Percentiles rank a stretch among this genome's conserved stretches.
phyloP scores from a whole-genome alignment of 140 eudicot genomes.

The Oenanthe javanica region DNA sequence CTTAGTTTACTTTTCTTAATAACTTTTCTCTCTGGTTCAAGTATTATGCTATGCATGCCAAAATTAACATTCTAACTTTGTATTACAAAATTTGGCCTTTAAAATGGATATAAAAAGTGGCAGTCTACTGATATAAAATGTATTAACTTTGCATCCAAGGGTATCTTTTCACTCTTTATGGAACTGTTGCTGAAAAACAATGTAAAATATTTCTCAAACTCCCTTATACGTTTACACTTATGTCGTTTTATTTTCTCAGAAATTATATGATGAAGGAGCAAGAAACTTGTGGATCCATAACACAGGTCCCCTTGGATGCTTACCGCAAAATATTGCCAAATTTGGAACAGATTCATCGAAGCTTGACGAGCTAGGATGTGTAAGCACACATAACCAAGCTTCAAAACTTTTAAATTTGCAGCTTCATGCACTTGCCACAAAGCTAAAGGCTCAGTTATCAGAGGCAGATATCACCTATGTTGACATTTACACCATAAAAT shows the following conservation, averaged over 20 bases:
- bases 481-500: conserved; percentile 42
- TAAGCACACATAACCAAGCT: conserved; percentile 45
- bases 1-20: neutral
- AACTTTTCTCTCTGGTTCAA: neutral
- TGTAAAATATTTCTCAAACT: neutral
- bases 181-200: neutral
- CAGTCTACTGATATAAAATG: too few relatives aligned
- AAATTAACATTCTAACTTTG: neutral
- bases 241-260: conserved; percentile 17
- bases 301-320: conserved; percentile 62
- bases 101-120: neutral
- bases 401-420: conserved; percentile 39
- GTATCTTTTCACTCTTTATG: neutral
- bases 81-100: neutral
- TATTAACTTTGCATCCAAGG: too few relatives aligned
- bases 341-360: conserved; percentile 33
- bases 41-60: neutral
- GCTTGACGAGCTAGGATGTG: conserved; percentile 51
- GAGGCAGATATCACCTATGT: conserved; percentile 37
- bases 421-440: conserved; percentile 34
- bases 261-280: conserved; percentile 21
- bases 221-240: neutral
- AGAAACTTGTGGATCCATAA: conserved; percentile 52
- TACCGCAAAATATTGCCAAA: conserved; percentile 49
- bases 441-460: conserved; percentile 20